Conservation (phyloP, 768 basidiomycete genomes). For the Agaricus sinodeliciosus region DNA sequence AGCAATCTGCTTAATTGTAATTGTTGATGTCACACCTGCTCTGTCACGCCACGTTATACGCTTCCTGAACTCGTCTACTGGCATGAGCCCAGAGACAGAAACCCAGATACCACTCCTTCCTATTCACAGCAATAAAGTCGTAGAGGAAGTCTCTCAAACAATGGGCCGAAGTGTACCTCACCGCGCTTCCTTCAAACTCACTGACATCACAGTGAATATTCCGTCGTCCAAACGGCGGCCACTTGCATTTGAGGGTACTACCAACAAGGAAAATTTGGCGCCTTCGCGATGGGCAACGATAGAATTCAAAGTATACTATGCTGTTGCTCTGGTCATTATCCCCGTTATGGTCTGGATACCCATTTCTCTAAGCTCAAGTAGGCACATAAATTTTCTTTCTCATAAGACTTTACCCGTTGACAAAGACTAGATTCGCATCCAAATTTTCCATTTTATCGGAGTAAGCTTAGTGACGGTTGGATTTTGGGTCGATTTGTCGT, state of each 20-base stretch:
- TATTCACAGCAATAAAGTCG: neutral
- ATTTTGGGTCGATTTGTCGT: conserved; percentile 75
- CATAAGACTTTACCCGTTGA: conserved; percentile 3
- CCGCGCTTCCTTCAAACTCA: neutral
- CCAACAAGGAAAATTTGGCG: conserved; percentile 19
- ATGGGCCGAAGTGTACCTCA: neutral
- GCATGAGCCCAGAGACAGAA: conserved; percentile 3
- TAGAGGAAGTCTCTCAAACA: neutral
- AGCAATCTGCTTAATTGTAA: neutral
- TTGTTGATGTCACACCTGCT: neutral
- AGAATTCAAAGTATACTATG: conserved; percentile 77
- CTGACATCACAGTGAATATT: conserved; percentile 10
- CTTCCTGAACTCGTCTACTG: neutral
- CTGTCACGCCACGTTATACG: neutral
- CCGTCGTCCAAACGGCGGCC: conserved; percentile 3
- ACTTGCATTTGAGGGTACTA: neutral
- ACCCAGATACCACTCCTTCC: conserved; percentile 8
- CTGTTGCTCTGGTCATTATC: conserved; percentile 52
- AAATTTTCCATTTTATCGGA: conserved; percentile 60
- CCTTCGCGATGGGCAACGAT: conserved; percentile 67
- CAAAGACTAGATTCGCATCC: conserved; percentile 55
- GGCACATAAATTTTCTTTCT: conserved; percentile 24
- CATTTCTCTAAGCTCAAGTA: conserved; percentile 65
- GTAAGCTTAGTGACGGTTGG: conserved; percentile 69
- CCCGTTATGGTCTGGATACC: conserved; percentile 77